These are phyloP conservation scores for Alternaria tenuissima DNA, from an alignment of 2,329 filamentous ascomycete species.

Conservation along the genomic window DNA sequence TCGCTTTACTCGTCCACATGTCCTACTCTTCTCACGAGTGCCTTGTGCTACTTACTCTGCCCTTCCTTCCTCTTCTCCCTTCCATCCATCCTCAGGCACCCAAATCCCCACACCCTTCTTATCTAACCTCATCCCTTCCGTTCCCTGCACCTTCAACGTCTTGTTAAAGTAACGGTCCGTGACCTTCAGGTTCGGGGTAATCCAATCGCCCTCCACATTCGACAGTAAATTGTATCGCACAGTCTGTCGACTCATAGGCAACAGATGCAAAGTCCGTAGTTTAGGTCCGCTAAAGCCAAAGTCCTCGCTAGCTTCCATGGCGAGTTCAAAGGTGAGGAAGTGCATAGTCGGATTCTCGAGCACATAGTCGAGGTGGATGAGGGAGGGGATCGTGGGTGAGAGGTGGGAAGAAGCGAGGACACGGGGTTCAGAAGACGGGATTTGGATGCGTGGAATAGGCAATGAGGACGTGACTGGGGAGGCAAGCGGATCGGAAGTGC, in stretches of 20 bases:
- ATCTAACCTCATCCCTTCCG: conserved; percentile 69
- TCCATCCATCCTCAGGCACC: conserved; percentile 36
- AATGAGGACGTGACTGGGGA: conserved; percentile 63
- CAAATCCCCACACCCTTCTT: conserved; percentile 60
- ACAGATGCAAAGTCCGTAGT: conserved; percentile 77
- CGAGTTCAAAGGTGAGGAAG: conserved; percentile 90
- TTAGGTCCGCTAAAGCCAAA: conserved; percentile 95
- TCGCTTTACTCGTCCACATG: neutral
- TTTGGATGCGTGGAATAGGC: conserved; percentile 78
- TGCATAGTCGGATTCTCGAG: conserved; percentile 96
- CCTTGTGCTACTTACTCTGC: neutral
- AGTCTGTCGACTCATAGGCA: conserved; percentile 79
- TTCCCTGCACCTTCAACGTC: conserved; percentile 80
- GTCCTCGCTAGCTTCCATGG: conserved; percentile 89
- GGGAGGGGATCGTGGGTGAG: conserved; percentile 37
- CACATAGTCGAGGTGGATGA: conserved; percentile 65
- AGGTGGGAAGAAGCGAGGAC: conserved; percentile 67
- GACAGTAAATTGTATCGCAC: conserved; percentile 80
- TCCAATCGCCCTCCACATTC: conserved; percentile 69
- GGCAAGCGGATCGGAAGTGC: conserved; percentile 53
- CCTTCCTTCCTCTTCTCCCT: neutral
- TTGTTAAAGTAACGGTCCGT: conserved; percentile 95
- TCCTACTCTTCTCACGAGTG: neutral
- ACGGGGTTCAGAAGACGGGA: conserved; percentile 85
- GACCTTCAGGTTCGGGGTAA: conserved; percentile 77